These are phyloP conservation scores for Hanseniaspora nectarophila DNA, from an alignment of 805 yeast species.

Conservation along the genomic window DNA sequence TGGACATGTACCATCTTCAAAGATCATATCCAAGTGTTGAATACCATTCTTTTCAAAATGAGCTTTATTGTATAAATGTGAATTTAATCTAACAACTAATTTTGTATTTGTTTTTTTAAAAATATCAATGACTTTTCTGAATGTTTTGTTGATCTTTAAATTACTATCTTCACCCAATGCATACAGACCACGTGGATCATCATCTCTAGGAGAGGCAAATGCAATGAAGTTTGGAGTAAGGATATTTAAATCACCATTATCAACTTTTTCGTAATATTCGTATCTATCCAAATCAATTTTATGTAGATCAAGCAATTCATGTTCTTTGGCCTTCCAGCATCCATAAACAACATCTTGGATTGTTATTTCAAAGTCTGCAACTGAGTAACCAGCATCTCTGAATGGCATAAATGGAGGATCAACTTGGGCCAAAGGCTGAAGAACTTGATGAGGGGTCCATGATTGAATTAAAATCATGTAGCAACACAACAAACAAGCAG, in stretches of 20 bases:
- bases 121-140: slow-evolving; percentile 66
- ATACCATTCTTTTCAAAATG: slow-evolving; percentile 78
- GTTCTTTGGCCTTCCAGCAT: slow-evolving; percentile 93
- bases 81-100: slow-evolving; percentile 82
- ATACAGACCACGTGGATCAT: slow-evolving; percentile 15
- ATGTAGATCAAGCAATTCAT: slow-evolving; percentile 76
- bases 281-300: slow-evolving; percentile 83
- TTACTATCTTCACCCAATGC: slow-evolving; percentile 20
- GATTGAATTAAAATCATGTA: slow-evolving; percentile 90
- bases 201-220: slow-evolving; percentile 79
- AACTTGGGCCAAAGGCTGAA: slow-evolving; percentile 85
- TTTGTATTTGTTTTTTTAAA: slow-evolving; percentile 65
- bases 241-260: slow-evolving; percentile 90
- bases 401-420: slow-evolving; percentile 91
- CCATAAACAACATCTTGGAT: slow-evolving; percentile 94
- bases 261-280: slow-evolving; percentile 89
- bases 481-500: slow-evolving; percentile 87
- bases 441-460: slow-evolving; percentile 96
- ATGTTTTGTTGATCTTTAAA: slow-evolving; percentile 51
- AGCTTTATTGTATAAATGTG: slow-evolving; percentile 73
- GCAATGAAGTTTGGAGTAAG: slow-evolving; percentile 90
- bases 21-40: slow-evolving; percentile 87
- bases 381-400: slow-evolving; percentile 94
- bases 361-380: slow-evolving; percentile 84
- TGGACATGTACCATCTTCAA: slow-evolving; percentile 97